Conservation (phyloP, 768 basidiomycete species). For the Austroboletus eburneus region DNA sequence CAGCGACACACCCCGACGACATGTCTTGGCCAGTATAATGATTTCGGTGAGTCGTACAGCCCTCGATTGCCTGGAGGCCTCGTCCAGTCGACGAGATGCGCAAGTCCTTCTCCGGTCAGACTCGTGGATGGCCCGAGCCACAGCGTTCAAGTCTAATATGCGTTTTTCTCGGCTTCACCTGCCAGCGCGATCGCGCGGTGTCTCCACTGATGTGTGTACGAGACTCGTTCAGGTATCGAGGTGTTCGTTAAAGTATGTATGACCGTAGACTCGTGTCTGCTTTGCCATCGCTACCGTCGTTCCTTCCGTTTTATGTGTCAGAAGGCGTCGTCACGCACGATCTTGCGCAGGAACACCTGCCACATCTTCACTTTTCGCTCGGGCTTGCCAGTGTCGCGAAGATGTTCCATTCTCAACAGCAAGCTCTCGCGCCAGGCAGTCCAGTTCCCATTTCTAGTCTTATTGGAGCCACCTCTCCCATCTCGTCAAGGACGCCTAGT, state of each 20-base stretch:
- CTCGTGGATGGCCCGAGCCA: conserved; percentile 16
- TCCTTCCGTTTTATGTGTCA: conserved; percentile 8
- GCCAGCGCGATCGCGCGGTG: conserved; percentile 5
- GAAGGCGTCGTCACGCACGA: background rate
- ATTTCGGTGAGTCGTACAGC: conserved; percentile 5
- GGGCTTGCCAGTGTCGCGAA: conserved; percentile 6
- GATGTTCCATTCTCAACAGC: conserved; percentile 3
- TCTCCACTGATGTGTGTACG: conserved; percentile 24
- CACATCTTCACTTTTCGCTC: conserved; percentile 21
- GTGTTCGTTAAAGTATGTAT: conserved; percentile 8
- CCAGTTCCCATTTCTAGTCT: background rate
- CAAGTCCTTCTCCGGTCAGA: conserved; percentile 23
- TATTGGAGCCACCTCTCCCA: no score
- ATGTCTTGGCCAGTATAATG: background rate
- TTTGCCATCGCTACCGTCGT: conserved; percentile 20
- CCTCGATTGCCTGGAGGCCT: background rate
- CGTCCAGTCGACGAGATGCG: conserved; percentile 2
- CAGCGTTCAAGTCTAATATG: conserved; percentile 14
- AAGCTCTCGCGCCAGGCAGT: background rate
- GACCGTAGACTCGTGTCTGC: conserved; percentile 16
- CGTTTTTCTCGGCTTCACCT: conserved; percentile 24
- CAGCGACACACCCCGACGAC: conserved; percentile 2
- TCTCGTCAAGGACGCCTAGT: background rate
- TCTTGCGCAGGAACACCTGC: conserved; percentile 5
- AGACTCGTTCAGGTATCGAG: conserved; percentile 29